phyloP scores from a whole-genome alignment of 2,329 filamentous ascomycete genomes.

The Cercospora sesami region DNA sequence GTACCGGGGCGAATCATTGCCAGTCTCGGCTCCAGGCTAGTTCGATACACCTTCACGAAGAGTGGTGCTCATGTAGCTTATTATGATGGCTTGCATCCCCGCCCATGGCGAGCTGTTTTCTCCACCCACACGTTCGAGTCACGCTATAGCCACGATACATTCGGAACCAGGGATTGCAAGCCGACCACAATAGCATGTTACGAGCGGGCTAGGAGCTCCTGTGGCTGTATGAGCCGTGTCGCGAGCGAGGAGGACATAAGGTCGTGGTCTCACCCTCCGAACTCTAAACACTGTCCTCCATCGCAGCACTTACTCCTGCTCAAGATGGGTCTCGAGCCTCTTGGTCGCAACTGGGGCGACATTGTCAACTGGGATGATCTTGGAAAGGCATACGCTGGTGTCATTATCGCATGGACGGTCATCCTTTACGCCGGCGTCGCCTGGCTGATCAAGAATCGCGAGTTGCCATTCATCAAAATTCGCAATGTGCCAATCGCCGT shows the following conservation, averaged over 20 bases:
- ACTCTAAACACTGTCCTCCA: background rate
- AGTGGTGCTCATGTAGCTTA: background rate
- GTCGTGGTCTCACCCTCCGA: background rate
- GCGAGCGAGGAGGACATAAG: background rate
- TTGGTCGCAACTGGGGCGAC: constrained; percentile 30
- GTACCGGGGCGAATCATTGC: constrained; percentile 6
- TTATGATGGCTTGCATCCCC: constrained; percentile 11
- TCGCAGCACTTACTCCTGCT: background rate
- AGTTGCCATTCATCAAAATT: constrained; percentile 30
- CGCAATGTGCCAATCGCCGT: constrained; percentile 32
- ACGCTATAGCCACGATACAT: background rate
- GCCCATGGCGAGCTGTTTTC: constrained; percentile 4
- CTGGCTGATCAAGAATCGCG: constrained; percentile 28
- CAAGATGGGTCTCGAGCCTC: constrained; percentile 42
- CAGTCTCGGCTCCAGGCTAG: constrained; percentile 6
- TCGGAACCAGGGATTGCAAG: constrained; percentile 6
- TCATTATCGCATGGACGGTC: constrained; percentile 29
- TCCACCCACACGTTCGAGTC: background rate
- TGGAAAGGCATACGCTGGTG: constrained; percentile 29
- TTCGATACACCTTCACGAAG: constrained; percentile 1
- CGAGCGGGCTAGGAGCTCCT: background rate
- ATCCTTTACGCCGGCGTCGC: constrained; percentile 25
- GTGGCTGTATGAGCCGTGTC: background rate
- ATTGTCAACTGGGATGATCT: constrained; percentile 32
- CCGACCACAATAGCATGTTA: constrained; percentile 7